Conservation (phyloP, 768 basidiomycete species). For the Calocera viscosa region DNA sequence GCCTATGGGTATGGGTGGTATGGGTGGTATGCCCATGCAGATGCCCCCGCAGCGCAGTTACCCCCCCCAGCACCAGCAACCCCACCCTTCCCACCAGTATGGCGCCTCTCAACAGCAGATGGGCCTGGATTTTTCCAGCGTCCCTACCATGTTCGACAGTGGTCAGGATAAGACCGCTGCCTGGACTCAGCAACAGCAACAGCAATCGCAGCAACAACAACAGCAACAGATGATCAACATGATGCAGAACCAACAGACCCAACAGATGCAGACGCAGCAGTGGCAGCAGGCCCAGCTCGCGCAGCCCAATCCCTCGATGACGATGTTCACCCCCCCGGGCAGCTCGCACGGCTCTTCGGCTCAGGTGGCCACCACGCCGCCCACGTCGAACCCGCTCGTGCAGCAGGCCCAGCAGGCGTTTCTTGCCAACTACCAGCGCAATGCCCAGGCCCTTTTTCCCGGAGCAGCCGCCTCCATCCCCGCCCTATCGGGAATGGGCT, state of each 20-base stretch:
- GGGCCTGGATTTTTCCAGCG: constrained; percentile 9
- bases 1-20: constrained; percentile 2
- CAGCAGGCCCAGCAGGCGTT: constrained; percentile 9
- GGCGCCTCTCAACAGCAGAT: constrained; percentile 8
- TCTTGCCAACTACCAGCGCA: constrained; percentile 6
- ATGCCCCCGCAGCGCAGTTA: constrained; percentile 8
- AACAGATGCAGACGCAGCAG: constrained; percentile 14
- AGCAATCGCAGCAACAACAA: constrained; percentile 16
- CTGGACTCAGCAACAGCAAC: constrained; percentile 12
- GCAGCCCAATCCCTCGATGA: not conserved
- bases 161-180: constrained; percentile 8
- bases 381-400: constrained; percentile 4
- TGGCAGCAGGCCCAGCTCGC: constrained; percentile 5
- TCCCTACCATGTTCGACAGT: constrained; percentile 9
- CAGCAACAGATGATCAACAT: constrained; percentile 17
- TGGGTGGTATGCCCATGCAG: constrained; percentile 1
- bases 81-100: constrained; percentile 1
- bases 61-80: not conserved
- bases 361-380: not conserved
- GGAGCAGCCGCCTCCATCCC: not conserved
- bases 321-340: constrained; percentile 6
- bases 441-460: constrained; percentile 4
- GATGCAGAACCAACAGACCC: constrained; percentile 13
- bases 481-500: constrained; percentile 3
- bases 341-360: constrained; percentile 5